These are phyloP conservation scores for Pseudocercospora pini-densiflorae DNA, from an alignment of 2,329 filamentous ascomycete species.

Conservation along the genomic window DNA sequence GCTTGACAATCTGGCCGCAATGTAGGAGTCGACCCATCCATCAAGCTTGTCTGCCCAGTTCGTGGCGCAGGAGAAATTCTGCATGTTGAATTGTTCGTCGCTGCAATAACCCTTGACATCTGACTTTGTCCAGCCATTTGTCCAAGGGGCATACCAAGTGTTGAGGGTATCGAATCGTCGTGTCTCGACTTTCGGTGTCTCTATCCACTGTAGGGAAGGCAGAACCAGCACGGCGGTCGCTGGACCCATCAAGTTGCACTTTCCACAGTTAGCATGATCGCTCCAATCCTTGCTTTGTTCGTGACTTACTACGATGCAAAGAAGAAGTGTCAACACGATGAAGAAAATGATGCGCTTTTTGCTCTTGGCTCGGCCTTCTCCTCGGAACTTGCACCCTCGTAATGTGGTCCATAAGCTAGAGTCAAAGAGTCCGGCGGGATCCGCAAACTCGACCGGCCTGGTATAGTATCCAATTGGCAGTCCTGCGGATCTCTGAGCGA, in stretches of 20 bases:
- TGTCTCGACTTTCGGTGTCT: background rate
- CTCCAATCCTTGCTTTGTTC: no score
- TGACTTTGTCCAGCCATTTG: background rate
- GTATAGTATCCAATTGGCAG: constrained; percentile 33
- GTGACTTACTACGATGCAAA: constrained; percentile 33
- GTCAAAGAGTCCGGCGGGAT: constrained; percentile 30
- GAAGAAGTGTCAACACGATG: constrained; percentile 26
- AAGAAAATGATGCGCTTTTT: constrained; percentile 25
- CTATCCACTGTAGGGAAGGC: constrained; percentile 34
- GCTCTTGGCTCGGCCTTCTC: constrained; percentile 10
- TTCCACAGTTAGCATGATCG: background rate
- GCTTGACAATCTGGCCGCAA: background rate
- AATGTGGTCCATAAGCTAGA: constrained; percentile 29
- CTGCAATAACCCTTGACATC: background rate
- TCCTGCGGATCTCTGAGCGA: constrained; percentile 27
- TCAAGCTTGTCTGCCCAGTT: constrained; percentile 16
- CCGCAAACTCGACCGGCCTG: constrained; percentile 31
- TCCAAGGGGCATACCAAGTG: background rate
- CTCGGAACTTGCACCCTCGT: constrained; percentile 1
- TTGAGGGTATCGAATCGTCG: background rate
- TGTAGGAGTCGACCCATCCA: constrained; percentile 18
- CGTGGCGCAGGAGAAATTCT: constrained; percentile 17
- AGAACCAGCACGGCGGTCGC: constrained; percentile 34
- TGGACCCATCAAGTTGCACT: constrained; percentile 40
- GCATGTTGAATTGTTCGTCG: background rate